These are phyloP conservation scores for Ambrosia hybrid DNA, from an alignment of 140 eudicot genomes.

Conservation along the genomic window DNA sequence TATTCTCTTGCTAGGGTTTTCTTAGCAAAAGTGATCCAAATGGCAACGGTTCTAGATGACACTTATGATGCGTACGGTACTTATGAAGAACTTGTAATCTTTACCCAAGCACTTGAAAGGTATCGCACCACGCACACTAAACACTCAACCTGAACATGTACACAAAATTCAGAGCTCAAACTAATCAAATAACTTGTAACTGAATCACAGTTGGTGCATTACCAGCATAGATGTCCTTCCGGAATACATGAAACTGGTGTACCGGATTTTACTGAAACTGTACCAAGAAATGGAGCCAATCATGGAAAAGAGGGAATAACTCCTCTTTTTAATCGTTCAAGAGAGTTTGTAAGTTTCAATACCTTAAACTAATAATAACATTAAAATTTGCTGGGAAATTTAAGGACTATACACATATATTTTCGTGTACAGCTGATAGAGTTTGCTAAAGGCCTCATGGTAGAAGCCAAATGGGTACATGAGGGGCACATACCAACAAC, in stretches of 20 bases:
- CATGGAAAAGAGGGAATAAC: background rate
- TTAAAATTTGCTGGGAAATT: background rate
- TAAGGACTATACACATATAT: background rate
- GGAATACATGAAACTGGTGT: slow-evolving; percentile 3
- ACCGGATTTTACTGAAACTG: background rate
- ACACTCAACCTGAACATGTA: too few relatives aligned
- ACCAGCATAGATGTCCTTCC: slow-evolving; percentile 10
- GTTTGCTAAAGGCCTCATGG: background rate
- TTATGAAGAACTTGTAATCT: background rate
- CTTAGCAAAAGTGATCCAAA: background rate
- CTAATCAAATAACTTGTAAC: background rate
- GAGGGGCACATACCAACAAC: slow-evolving; percentile 6
- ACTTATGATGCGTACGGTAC: slow-evolving; percentile 9
- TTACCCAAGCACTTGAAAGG: slow-evolving; percentile 5
- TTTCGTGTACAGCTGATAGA: background rate
- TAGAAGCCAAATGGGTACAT: background rate
- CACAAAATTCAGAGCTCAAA: background rate
- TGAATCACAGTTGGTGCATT: background rate
- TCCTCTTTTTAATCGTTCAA: background rate
- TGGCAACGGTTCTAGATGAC: background rate
- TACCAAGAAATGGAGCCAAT: slow-evolving; percentile 3
- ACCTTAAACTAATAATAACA: background rate
- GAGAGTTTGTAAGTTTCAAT: slow-evolving; percentile 9
- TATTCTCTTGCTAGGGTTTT: background rate
- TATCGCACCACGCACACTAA: background rate